Evolutionary conservation across 257 asterid genomes (phyloP), one percentile per base, ranked within the genome.

Genomic region (Avicennia marina): DNA sequence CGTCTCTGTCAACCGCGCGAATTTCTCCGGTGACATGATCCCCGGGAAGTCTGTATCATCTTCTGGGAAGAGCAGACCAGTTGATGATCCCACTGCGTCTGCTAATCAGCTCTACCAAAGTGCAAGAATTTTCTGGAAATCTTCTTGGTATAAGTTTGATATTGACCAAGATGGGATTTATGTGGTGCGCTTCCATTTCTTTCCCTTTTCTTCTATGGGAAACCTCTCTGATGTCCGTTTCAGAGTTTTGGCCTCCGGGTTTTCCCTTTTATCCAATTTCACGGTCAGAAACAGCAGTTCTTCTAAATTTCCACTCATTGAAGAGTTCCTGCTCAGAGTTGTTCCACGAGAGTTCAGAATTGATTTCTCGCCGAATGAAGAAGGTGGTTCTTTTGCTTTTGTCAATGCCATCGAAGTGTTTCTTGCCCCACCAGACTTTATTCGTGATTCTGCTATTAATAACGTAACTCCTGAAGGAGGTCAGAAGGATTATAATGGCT

Each of bases 151-250:
- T 41, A 56, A 67, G 2, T 18, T 80, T 9, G 42, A 24, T 29
- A 31, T 36, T 25, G 44, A 6, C 18, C 42, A 62, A 21, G 22
- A 12, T 21, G 86, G 83, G 1, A 67, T 56, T 70, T 73, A 70
- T 54, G 53, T 70, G 54, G 63, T 80, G 53, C 78, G 86, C 17
- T 53, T 80, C 45, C 86, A 76, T 67, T 80, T 80, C 68, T 62
- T 16, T 44, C 63, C 72, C 11, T 63, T 75, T 45, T 0, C 53
- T 10, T 50, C 65, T 12, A 34, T 45, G 42, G 66, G 27, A 1
- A 48, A 52, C 36, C 67, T 78, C 7, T 7, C 43, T 5, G 19
- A 24, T 13, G 77, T 72, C 12, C 20, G 48, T 17, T 78, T 78
- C 66, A n/a, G 29, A 2, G 75, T 78, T 26, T 43, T 57, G 4